Conservation (phyloP, 371 early-diverging fungal genomes). For the Apophysomyces trapeziformis region DNA sequence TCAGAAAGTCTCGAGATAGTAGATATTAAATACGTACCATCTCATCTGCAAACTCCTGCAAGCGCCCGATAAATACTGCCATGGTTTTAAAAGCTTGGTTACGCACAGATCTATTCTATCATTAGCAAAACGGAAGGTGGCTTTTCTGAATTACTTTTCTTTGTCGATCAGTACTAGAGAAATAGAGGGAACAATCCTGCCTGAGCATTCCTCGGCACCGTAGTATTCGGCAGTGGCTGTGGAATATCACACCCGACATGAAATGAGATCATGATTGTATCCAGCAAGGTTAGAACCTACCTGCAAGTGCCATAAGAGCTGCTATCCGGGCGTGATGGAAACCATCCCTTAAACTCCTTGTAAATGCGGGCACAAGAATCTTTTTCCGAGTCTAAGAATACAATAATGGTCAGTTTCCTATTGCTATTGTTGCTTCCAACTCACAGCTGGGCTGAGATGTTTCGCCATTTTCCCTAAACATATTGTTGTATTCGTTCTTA, state of each 20-base stretch:
- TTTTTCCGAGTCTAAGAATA: conserved; percentile 66
- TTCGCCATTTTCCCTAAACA: conserved; percentile 90
- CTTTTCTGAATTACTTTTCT: conserved; percentile 67
- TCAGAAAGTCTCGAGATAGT: neutral
- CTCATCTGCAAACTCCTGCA: conserved; percentile 69
- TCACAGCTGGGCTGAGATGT: conserved; percentile 70
- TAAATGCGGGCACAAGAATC: conserved; percentile 81
- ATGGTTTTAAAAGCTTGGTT: conserved; percentile 81
- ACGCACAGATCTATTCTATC: conserved; percentile 66
- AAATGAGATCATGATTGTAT: neutral
- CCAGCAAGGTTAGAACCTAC: conserved; percentile 28
- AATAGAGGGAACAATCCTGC: conserved; percentile 76
- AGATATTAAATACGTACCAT: conserved; percentile 56
- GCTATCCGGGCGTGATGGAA: conserved; percentile 92
- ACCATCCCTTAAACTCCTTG: conserved; percentile 85
- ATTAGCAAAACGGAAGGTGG: neutral
- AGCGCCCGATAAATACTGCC: conserved; percentile 60
- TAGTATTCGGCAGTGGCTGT: conserved; percentile 76
- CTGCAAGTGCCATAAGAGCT: conserved; percentile 83
- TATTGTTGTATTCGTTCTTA: conserved; percentile 93
- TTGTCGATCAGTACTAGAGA: conserved; percentile 81
- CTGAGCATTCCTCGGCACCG: conserved; percentile 74
- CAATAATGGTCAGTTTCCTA: conserved; percentile 8
- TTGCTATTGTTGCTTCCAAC: conserved; percentile 13
- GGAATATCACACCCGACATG: neutral